Evolutionary conservation across 805 yeast species (phyloP).

Genomic region (Yamadazyma olivae): DNA sequence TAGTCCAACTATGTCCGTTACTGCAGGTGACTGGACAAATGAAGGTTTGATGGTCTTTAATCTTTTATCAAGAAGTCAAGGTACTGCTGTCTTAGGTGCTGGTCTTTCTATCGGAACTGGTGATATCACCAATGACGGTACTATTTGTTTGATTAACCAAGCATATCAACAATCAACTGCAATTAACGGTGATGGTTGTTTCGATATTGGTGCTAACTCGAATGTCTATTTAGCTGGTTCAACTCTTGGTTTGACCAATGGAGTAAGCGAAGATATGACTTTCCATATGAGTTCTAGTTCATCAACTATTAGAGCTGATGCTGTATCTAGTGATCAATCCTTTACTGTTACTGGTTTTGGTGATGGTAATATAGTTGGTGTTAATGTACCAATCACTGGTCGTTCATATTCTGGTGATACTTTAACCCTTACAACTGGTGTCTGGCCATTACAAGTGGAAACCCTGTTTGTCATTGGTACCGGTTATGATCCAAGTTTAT

Average conservation of each 20-base stretch:
- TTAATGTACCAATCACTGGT: slow-evolving; percentile 2
- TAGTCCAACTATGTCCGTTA: slow-evolving; percentile 13
- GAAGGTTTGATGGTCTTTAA: slow-evolving; percentile 17
- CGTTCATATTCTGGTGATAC: slow-evolving; percentile 4
- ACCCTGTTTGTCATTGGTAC: slow-evolving; percentile 13
- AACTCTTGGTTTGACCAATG: slow-evolving; percentile 4
- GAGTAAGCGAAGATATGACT: slow-evolving; percentile 14
- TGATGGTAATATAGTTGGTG: slow-evolving; percentile 17
- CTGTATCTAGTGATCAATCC: slow-evolving; percentile 14
- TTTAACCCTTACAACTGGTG: not conserved
- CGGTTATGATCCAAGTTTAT: slow-evolving; percentile 12
- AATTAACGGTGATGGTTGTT: slow-evolving; percentile 25
- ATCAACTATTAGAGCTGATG: slow-evolving; percentile 17
- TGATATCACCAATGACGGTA: slow-evolving; percentile 21
- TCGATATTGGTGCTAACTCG: slow-evolving; percentile 16
- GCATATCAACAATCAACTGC: slow-evolving; percentile 19
- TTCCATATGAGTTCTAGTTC: slow-evolving; percentile 16
- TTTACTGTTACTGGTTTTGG: slow-evolving; percentile 24
- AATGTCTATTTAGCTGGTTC: slow-evolving; percentile 13
- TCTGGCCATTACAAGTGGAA: not conserved
- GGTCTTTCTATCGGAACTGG: slow-evolving; percentile 7
- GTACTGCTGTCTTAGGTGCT: slow-evolving; percentile 15
- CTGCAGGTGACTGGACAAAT: slow-evolving; percentile 15
- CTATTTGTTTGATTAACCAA: slow-evolving; percentile 23
- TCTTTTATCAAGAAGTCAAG: slow-evolving; percentile 10